Percentiles rank a stretch among this genome's conserved stretches.
These are phyloP conservation scores for Cordyceps farinosa DNA, from an alignment of 2,329 filamentous ascomycete genomes.

Conservation along the genomic window DNA sequence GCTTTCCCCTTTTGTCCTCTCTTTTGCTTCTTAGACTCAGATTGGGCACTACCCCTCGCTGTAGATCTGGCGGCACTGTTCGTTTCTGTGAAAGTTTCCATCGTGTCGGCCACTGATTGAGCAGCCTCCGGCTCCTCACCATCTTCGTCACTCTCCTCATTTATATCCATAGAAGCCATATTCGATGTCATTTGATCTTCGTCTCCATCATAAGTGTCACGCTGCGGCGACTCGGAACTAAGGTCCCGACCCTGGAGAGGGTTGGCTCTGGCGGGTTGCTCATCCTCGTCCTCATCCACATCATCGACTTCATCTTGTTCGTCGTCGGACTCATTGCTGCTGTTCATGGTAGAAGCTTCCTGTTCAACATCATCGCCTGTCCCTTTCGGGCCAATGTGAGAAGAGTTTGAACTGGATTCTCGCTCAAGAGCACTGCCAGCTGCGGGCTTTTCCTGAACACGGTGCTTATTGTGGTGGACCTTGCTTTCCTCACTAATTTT, in stretches of 20 bases:
- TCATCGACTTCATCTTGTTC: constrained; percentile 17
- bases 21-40: constrained; percentile 47
- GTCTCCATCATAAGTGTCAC: neutral
- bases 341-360: neutral
- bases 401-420: neutral
- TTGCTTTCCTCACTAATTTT: constrained; percentile 86
- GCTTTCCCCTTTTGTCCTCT: constrained; percentile 78
- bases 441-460: constrained; percentile 30
- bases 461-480: constrained; percentile 71
- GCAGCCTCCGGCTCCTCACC: neutral
- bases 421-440: constrained; percentile 19
- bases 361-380: neutral
- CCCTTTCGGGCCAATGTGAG: neutral
- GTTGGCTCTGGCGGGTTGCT: constrained; percentile 20
- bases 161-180: neutral
- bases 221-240: neutral
- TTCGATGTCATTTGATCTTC: neutral
- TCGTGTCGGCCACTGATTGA: constrained; percentile 20
- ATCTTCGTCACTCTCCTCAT: neutral
- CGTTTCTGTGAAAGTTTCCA: constrained; percentile 21
- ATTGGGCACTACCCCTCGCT: constrained; percentile 7
- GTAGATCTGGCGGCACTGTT: neutral
- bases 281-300: constrained; percentile 25
- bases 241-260: constrained; percentile 8
- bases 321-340: neutral